These are phyloP conservation scores for Monoraphidium neglectum DNA, from an alignment of 139 green algal species.

Conservation along the genomic window DNA sequence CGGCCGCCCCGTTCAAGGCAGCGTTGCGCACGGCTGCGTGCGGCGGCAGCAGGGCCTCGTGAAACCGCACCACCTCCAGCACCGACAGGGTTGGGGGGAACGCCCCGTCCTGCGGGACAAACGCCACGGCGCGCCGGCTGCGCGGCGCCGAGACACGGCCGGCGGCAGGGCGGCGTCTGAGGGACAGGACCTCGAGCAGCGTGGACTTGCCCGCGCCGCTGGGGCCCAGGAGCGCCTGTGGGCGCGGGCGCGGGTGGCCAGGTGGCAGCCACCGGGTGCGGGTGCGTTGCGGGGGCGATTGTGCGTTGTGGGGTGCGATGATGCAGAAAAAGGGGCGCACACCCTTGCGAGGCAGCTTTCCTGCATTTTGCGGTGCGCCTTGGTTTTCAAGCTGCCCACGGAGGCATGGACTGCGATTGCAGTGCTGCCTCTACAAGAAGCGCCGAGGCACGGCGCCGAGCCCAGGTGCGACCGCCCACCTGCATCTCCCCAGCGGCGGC, in stretches of 20 bases:
- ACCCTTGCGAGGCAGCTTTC: too few relatives aligned
- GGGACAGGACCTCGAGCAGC: constrained; percentile 55
- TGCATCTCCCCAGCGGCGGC: constrained; percentile 32
- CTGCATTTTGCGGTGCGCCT: too few relatives aligned
- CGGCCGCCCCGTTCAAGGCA: not conserved
- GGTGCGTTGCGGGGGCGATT: too few relatives aligned
- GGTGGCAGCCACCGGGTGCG: too few relatives aligned
- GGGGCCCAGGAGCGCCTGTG: constrained; percentile 44
- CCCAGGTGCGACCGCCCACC: not conserved
- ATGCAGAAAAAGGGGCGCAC: too few relatives aligned
- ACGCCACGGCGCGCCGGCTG: too few relatives aligned
- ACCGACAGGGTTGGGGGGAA: constrained; percentile 56
- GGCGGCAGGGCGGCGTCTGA: not conserved
- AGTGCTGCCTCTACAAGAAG: not conserved
- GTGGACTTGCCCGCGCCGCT: constrained; percentile 54
- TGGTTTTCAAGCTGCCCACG: not conserved
- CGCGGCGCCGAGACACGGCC: too few relatives aligned
- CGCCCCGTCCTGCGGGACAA: constrained; percentile 51
- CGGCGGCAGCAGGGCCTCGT: constrained; percentile 41
- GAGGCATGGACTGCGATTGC: not conserved
- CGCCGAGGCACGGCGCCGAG: not conserved
- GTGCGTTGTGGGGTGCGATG: too few relatives aligned
- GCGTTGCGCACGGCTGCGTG: not conserved
- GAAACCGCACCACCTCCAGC: constrained; percentile 46
- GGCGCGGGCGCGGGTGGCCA: too few relatives aligned